Percentiles rank a stretch among this genome's conserved stretches.
These are phyloP conservation scores for Orbilia brochopaga DNA, from an alignment of 2,329 filamentous ascomycete species.

Conservation along the genomic window DNA sequence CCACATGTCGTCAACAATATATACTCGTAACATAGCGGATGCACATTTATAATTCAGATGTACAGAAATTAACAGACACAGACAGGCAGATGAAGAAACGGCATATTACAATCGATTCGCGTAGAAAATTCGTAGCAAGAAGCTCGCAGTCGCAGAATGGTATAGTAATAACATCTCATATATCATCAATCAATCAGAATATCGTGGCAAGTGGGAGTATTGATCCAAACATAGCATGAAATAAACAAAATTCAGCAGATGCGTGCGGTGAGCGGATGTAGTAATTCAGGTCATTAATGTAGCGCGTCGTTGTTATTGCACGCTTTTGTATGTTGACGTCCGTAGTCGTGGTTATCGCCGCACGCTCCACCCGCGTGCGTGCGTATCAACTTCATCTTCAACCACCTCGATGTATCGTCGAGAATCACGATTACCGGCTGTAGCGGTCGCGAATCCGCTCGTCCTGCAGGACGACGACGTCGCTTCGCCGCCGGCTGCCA, in stretches of 20 bases:
- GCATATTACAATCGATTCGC: not conserved
- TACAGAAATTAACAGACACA: not conserved
- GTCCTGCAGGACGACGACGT: slow-evolving; percentile 38
- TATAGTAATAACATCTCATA: slow-evolving; percentile 7
- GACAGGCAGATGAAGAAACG: not conserved
- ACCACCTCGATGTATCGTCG: not conserved
- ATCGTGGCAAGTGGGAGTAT: slow-evolving; percentile 22
- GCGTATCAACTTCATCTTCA: not conserved
- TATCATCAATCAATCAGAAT: slow-evolving; percentile 34
- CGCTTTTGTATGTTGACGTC: not conserved
- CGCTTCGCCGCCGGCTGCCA: slow-evolving; percentile 33
- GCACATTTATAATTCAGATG: too few relatives aligned
- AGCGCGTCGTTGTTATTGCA: slow-evolving; percentile 1
- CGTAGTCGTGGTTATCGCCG: not conserved
- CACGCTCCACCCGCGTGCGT: not conserved
- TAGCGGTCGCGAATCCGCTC: slow-evolving; percentile 41
- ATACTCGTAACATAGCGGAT: too few relatives aligned
- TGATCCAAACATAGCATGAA: too few relatives aligned
- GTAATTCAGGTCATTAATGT: not conserved
- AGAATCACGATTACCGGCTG: slow-evolving; percentile 13
- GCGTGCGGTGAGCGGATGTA: too few relatives aligned
- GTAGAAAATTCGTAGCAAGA: not conserved
- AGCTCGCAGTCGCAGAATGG: slow-evolving; percentile 7
- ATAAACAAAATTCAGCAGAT: slow-evolving; percentile 4
- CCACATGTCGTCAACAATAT: too few relatives aligned